A percentile compares a stretch with the other conserved stretches of the same genome.
These are phyloP conservation scores for Litchi chinensis DNA, from an alignment of 345 rosid genomes.

Conservation along the genomic window DNA sequence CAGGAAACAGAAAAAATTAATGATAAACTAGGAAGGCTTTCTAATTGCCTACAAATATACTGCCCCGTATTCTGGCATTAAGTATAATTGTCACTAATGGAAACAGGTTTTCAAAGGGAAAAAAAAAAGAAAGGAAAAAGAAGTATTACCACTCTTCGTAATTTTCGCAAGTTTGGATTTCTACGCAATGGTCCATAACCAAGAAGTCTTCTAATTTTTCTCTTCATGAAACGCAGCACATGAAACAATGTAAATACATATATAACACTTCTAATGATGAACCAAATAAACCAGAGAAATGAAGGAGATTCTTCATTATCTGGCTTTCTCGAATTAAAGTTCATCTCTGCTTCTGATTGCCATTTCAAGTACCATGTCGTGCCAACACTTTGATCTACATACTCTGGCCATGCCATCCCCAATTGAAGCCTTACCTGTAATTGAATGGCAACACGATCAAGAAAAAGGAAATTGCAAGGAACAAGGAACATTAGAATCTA, in stretches of 20 bases:
- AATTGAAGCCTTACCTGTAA: conserved; percentile 67
- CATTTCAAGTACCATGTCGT: conserved; percentile 87
- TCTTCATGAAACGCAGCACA: conserved; percentile 65
- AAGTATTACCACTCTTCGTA: conserved; percentile 73
- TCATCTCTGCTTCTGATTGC: conserved; percentile 82
- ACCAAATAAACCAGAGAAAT: conserved; percentile 68
- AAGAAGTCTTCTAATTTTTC: conserved; percentile 68
- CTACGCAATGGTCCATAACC: conserved; percentile 82
- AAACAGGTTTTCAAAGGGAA: background rate
- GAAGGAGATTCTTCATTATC: conserved; percentile 28
- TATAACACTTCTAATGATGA: conserved; percentile 52
- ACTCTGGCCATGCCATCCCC: conserved; percentile 96
- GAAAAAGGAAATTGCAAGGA: conserved; percentile 2
- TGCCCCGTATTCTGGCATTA: background rate
- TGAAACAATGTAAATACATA: conserved; percentile 69
- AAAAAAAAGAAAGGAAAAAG: conserved; percentile 14
- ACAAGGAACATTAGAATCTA: conserved; percentile 3
- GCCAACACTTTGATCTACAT: conserved; percentile 68
- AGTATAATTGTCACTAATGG: background rate
- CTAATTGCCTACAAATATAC: background rate
- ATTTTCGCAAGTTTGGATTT: conserved; percentile 72
- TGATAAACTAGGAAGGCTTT: background rate
- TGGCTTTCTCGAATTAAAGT: conserved; percentile 58
- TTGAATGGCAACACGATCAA: conserved; percentile 13
- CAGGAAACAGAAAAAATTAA: background rate